Conservation (phyloP, 2,329 filamentous ascomycete genomes). For the Hirsutella rhossiliensis region DNA sequence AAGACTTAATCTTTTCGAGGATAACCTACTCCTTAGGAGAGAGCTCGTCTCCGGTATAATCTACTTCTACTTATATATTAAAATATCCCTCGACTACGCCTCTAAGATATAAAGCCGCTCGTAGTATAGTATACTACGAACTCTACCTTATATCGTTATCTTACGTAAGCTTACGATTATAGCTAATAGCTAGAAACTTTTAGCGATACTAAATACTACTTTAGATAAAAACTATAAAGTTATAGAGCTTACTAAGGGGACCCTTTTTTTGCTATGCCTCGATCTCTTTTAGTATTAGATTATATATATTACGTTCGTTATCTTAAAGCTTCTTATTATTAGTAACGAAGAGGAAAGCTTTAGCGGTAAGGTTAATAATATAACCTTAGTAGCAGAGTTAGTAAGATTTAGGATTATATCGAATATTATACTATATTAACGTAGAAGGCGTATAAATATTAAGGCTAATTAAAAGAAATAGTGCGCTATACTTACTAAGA, state of each 20-base stretch:
- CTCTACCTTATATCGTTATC: conserved; percentile 1
- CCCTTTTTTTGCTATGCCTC: too few relatives aligned
- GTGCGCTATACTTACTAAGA: conserved; percentile 1
- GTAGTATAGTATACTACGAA: conserved; percentile 2
- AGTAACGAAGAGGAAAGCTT: conserved; percentile 5
- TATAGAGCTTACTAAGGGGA: too few relatives aligned
- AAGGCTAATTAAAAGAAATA: conserved; percentile 1
- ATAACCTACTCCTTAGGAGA: too few relatives aligned
- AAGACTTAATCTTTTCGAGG: too few relatives aligned
- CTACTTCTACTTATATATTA: too few relatives aligned
- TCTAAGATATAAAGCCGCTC: too few relatives aligned
- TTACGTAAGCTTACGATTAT: background rate
- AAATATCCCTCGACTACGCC: too few relatives aligned
- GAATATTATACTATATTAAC: conserved; percentile 2
- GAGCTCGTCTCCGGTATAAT: too few relatives aligned
- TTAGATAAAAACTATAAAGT: too few relatives aligned
- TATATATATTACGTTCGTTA: conserved; percentile 1
- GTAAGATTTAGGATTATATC: conserved; percentile 3
- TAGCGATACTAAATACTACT: background rate
- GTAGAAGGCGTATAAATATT: conserved; percentile 4
- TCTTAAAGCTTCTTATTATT: conserved; percentile 3
- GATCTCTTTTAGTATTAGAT: conserved; percentile 1
- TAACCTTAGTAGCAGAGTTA: conserved; percentile 2
- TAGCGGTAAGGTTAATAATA: too few relatives aligned
- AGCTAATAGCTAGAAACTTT: background rate